Conservation (phyloP, 2,329 filamentous ascomycete species). For the Hypoxylon sp. region DNA sequence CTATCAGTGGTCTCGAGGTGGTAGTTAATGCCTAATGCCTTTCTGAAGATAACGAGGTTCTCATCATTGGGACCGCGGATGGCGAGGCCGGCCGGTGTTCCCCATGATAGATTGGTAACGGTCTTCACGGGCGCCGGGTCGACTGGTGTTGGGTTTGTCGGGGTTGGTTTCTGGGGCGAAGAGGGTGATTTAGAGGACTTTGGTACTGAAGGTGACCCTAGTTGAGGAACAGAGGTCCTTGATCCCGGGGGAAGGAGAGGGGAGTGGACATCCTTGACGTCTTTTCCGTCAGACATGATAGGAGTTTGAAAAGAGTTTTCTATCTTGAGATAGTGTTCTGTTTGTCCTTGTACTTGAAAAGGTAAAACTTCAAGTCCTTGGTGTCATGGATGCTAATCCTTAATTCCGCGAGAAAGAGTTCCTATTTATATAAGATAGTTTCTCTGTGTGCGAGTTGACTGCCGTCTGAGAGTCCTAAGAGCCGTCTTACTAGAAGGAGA, state of each 20-base stretch:
- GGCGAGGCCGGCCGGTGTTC: slow-evolving; percentile 56
- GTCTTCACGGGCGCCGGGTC: slow-evolving; percentile 45
- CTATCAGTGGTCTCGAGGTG: slow-evolving; percentile 44
- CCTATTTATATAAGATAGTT: slow-evolving; percentile 22
- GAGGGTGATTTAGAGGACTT: slow-evolving; percentile 33
- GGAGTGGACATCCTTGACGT: slow-evolving; percentile 41
- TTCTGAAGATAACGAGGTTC: slow-evolving; percentile 60
- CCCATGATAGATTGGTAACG: slow-evolving; percentile 56
- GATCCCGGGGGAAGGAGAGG: slow-evolving; percentile 35
- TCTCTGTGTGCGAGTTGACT: background rate
- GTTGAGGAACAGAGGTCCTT: slow-evolving; percentile 27
- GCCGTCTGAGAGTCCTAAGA: background rate
- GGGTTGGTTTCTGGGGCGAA: slow-evolving; percentile 27
- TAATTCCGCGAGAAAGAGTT: background rate
- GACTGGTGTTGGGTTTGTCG: slow-evolving; percentile 31
- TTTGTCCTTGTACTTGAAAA: slow-evolving; percentile 1
- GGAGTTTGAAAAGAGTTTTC: background rate
- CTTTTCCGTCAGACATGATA: slow-evolving; percentile 39
- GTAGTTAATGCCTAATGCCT: slow-evolving; percentile 61
- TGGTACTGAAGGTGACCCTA: slow-evolving; percentile 28
- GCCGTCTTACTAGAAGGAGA: slow-evolving; percentile 22
- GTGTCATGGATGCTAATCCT: slow-evolving; percentile 3
- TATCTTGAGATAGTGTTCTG: slow-evolving; percentile 2
- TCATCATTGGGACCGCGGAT: slow-evolving; percentile 57
- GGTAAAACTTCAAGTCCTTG: background rate